Conservation (phyloP, 768 basidiomycete species). For the Leccinum subtestaceum region DNA sequence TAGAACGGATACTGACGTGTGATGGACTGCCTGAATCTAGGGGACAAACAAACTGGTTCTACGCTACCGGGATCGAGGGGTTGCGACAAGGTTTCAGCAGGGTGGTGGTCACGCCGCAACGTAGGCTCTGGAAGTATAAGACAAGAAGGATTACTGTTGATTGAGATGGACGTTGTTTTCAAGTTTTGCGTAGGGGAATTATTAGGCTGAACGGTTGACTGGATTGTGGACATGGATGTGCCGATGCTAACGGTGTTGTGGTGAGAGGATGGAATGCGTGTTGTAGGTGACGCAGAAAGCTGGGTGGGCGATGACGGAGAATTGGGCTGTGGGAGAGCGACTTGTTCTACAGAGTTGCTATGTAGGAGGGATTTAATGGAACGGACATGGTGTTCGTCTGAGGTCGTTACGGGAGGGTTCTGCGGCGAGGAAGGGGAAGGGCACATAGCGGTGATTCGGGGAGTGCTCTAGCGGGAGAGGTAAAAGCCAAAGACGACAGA, state of each 20-base stretch:
- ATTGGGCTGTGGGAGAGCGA: conserved; percentile 5
- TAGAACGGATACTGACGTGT: conserved; percentile 22
- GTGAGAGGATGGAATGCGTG: conserved; percentile 7
- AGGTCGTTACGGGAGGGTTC: conserved; percentile 22
- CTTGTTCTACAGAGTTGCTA: conserved; percentile 3
- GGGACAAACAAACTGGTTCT: conserved; percentile 6
- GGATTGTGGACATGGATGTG: conserved; percentile 19
- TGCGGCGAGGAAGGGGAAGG: conserved; percentile 24
- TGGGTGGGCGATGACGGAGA: conserved; percentile 15
- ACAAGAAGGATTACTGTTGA: conserved; percentile 19
- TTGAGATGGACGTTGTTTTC: conserved; percentile 11
- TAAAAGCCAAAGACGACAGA: conserved; percentile 12
- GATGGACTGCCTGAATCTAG: conserved; percentile 17
- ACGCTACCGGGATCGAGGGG: conserved; percentile 13
- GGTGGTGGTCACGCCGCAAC: conserved; percentile 6
- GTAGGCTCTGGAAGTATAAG: conserved; percentile 17
- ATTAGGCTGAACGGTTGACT: conserved; percentile 22
- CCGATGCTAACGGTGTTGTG: conserved; percentile 10
- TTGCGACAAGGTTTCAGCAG: conserved; percentile 11
- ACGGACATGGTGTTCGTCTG: conserved; percentile 11
- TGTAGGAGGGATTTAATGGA: conserved; percentile 7
- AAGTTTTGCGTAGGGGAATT: conserved; percentile 13
- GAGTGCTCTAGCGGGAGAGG: conserved; percentile 13
- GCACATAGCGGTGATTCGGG: conserved; percentile 29
- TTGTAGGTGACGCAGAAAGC: conserved; percentile 22